phyloP scores from a whole-genome alignment of 192 early-diverging fungal genomes.

The Rhizoclosmatium globosum region DNA sequence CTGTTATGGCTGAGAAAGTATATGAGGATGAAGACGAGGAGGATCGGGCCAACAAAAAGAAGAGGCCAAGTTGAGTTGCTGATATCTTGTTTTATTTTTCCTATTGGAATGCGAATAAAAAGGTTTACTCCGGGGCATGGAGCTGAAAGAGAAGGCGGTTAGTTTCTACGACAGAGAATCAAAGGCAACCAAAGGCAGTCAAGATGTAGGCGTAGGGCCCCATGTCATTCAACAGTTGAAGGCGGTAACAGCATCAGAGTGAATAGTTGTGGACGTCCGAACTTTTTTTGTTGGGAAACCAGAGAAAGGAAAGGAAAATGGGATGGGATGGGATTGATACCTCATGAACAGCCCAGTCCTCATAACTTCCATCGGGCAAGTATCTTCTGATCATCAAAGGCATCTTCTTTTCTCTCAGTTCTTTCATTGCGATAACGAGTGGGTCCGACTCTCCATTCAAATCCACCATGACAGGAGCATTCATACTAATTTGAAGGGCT shows the following conservation, averaged over 20 bases:
- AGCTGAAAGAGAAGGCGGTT: not conserved
- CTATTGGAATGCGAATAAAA: not conserved
- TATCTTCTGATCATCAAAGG: conserved; percentile 92
- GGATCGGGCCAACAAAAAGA: conserved; percentile 58
- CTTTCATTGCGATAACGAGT: conserved; percentile 92
- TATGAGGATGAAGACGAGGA: conserved; percentile 71
- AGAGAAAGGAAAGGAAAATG: too few relatives aligned
- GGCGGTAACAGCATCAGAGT: too few relatives aligned
- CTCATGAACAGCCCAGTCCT: conserved; percentile 94
- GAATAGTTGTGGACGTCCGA: too few relatives aligned
- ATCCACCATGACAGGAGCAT: conserved; percentile 98
- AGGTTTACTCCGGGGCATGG: not conserved
- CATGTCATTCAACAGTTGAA: too few relatives aligned
- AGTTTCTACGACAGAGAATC: too few relatives aligned
- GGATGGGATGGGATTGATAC: conserved; percentile 52
- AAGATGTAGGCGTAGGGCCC: too few relatives aligned
- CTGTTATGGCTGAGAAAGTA: conserved; percentile 69
- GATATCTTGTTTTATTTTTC: not conserved
- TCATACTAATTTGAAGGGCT: conserved; percentile 97
- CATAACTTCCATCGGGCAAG: conserved; percentile 91
- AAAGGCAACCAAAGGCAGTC: too few relatives aligned
- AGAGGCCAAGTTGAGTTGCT: conserved; percentile 39
- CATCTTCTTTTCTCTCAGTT: conserved; percentile 91
- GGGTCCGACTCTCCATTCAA: conserved; percentile 94
- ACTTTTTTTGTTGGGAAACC: too few relatives aligned